A percentile compares a stretch with the other conserved stretches of the same genome.
These are phyloP conservation scores for Acacia pycnantha DNA, from an alignment of 331 rosid species.

Conservation along the genomic window DNA sequence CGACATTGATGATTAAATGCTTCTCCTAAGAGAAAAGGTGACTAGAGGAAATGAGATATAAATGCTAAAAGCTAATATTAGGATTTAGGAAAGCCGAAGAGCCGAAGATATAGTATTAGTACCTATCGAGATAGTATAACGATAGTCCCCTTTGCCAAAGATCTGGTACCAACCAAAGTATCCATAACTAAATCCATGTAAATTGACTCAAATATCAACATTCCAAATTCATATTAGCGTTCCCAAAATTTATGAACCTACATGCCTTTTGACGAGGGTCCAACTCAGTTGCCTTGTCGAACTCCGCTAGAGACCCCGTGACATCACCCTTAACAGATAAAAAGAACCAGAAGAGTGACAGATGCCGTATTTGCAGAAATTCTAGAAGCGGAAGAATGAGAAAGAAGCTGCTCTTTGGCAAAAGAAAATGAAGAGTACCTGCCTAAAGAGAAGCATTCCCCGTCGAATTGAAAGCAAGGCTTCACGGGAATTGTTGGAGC, in stretches of 20 bases:
- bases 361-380: not conserved
- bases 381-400: not conserved
- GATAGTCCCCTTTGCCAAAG: conserved; percentile 97
- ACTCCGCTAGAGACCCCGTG: conserved; percentile 70
- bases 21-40: conserved; percentile 1
- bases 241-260: conserved; percentile 39
- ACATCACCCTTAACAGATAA: conserved; percentile 61
- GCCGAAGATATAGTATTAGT: conserved; percentile 29
- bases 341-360: not conserved
- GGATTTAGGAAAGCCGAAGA: not conserved
- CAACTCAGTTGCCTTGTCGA: conserved; percentile 75
- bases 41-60: not conserved
- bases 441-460: conserved; percentile 82
- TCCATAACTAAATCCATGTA: conserved; percentile 28
- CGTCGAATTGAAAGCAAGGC: conserved; percentile 66
- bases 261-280: conserved; percentile 97
- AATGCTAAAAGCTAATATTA: not conserved
- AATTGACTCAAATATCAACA: conserved; percentile 18
- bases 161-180: conserved; percentile 54
- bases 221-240: conserved; percentile 11
- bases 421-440: conserved; percentile 30
- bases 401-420: not conserved
- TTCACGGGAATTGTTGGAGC: conserved; percentile 61
- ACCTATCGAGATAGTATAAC: conserved; percentile 85
- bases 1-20: not conserved